A percentile compares a stretch with the other conserved stretches of the same genome.
phyloP scores from a whole-genome alignment of 345 rosid genomes.

The Cardamine resedifolia region DNA sequence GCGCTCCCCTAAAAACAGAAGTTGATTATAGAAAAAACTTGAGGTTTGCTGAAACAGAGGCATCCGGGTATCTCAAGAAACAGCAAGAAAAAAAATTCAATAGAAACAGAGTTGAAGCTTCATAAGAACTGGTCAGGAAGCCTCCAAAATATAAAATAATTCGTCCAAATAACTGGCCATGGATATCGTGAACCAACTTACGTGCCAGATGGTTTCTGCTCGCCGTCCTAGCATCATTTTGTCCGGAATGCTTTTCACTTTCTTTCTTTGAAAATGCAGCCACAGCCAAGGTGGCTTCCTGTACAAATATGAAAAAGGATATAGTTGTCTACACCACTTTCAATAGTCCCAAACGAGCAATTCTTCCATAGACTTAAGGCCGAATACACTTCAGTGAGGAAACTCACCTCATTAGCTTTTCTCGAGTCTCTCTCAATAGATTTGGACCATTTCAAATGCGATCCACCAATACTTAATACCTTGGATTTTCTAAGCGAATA shows the following conservation, averaged over 20 bases:
- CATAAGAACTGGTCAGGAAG: constrained; percentile 28
- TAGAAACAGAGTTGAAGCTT: constrained; percentile 19
- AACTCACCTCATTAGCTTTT: constrained; percentile 85
- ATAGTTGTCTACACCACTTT: constrained; percentile 15
- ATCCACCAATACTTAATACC: constrained; percentile 85
- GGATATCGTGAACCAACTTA: constrained; percentile 44
- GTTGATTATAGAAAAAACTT: constrained; percentile 2
- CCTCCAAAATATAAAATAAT: constrained; percentile 6
- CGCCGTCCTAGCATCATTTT: constrained; percentile 41
- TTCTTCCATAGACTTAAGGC: background rate
- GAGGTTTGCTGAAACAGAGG: constrained; percentile 16
- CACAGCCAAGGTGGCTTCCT: constrained; percentile 95
- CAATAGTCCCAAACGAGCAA: constrained; percentile 4
- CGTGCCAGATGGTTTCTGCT: constrained; percentile 47
- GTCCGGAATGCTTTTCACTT: constrained; percentile 51
- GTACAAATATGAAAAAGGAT: constrained; percentile 15
- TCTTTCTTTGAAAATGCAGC: constrained; percentile 74
- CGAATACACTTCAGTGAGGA: constrained; percentile 17
- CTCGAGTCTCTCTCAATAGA: constrained; percentile 78
- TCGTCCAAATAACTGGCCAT: constrained; percentile 29
- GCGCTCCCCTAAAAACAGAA: constrained; percentile 58
- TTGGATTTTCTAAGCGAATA: constrained; percentile 85
- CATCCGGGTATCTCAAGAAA: constrained; percentile 18
- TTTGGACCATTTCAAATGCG: constrained; percentile 94
- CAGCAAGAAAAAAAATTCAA: constrained; percentile 8